These are phyloP conservation scores for Zea luxurians DNA, from an alignment of 176 grass and related monocot genomes.

Conservation along the genomic window DNA sequence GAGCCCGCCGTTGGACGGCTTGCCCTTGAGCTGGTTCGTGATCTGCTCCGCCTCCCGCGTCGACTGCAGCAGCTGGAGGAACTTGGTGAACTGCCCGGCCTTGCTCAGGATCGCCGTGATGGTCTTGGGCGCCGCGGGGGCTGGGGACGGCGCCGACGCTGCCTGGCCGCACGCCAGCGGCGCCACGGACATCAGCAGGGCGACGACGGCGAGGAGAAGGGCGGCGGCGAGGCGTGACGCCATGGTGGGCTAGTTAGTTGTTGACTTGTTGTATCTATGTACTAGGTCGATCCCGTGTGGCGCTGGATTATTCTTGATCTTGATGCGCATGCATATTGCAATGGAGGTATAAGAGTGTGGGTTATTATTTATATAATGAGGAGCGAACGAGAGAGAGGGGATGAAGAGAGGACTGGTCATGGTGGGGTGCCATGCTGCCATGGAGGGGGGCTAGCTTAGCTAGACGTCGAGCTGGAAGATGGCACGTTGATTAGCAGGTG, in stretches of 20 bases:
- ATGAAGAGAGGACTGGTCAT: neutral
- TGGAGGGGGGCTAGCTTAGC: neutral
- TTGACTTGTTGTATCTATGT: neutral
- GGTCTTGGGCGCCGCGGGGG: slow-evolving; percentile 45
- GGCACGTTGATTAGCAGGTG: slow-evolving; percentile 41
- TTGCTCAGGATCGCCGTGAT: slow-evolving; percentile 78
- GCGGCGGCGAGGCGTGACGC: neutral
- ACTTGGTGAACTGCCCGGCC: slow-evolving; percentile 78
- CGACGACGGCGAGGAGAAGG: neutral
- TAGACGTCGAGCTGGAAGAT: slow-evolving; percentile 37
- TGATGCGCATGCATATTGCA: neutral
- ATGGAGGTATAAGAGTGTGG: neutral
- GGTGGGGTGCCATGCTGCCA: neutral
- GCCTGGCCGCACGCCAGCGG: slow-evolving; percentile 3
- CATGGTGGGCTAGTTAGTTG: neutral
- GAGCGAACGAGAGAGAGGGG: neutral
- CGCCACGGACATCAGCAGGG: neutral
- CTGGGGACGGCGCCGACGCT: slow-evolving; percentile 25
- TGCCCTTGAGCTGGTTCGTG: slow-evolving; percentile 84
- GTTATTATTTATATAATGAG: neutral
- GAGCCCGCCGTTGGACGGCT: slow-evolving; percentile 65
- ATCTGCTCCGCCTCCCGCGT: slow-evolving; percentile 72
- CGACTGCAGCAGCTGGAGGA: slow-evolving; percentile 66
- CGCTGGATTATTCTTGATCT: neutral
- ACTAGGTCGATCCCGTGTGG: neutral